Evolutionary conservation across 345 rosid genomes (phyloP), one percentile per base, ranked within the genome.

Genomic region (Brassica cretica): DNA sequence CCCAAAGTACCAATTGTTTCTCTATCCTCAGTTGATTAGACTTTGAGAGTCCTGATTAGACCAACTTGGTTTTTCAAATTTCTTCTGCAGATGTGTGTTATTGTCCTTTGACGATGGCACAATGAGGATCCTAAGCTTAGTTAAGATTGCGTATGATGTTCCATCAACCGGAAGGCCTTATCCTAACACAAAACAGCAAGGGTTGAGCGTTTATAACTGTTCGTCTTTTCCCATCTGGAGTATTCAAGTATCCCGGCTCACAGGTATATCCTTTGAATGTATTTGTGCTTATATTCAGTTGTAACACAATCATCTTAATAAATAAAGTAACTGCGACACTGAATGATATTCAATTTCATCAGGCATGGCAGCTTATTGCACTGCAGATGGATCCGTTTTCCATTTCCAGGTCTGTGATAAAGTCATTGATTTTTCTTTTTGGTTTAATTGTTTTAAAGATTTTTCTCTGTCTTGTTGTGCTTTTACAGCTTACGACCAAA

Each of bases 361-460:
- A 91, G 97, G 98, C 71, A 80, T 89, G 86, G 97, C 86, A 72
- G 97, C 97, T 41, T 95, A 93, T 76, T 85, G 97, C 75, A 68
- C 91, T 75, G 91, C 88, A 71, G 96, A 93, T 84, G 99, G 99
- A 51, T 84, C 86, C 8, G 85, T 85, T 74, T 61, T 69, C 75
- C 84, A 74, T 74, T 91, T 91, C 81, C 88, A 89, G 95, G 98
- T 93, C 33, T 74, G 87, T 18, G 70, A 67, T 25, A 29, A 66
- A 30, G 51, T 71, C 61, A 60, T 59, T 68, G 60, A 37, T 53
- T n/a, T 16, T 21, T 2, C 70, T 25, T 35, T 6, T 37, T 70
- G 27, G 39, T 16, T 4, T 32, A 12, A 75, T 5, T 58, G 37
- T 41, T 64, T 10, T 70, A 62, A 61, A 58, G 53, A 68, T 25